These are phyloP conservation scores for Moniliophthora roreri DNA, from an alignment of 1,284 basidiomycete species.

Conservation along the genomic window DNA sequence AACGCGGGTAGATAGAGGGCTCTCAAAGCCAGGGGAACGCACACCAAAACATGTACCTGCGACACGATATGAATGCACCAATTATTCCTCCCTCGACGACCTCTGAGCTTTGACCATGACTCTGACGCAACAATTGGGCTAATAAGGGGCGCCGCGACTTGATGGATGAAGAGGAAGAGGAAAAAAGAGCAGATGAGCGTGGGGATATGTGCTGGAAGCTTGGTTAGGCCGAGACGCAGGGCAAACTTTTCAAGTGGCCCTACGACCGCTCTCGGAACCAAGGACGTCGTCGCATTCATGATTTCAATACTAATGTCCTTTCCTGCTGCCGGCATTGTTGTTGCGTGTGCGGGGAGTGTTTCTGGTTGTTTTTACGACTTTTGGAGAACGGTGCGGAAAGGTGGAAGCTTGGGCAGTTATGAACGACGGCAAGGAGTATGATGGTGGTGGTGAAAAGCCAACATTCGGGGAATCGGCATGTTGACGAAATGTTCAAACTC, in stretches of 20 bases:
- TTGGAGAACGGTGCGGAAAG: too few relatives aligned
- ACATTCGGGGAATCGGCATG: too few relatives aligned
- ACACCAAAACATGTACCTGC: constrained; percentile 50
- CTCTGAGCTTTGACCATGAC: not conserved
- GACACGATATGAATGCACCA: constrained; percentile 35
- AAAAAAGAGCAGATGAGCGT: constrained; percentile 8
- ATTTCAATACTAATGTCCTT: too few relatives aligned
- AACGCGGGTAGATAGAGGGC: constrained; percentile 39
- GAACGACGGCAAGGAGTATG: too few relatives aligned
- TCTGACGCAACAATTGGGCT: not conserved
- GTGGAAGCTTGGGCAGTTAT: too few relatives aligned
- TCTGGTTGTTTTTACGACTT: too few relatives aligned
- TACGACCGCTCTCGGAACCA: too few relatives aligned
- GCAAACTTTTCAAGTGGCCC: not conserved
- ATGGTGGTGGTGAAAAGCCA: too few relatives aligned
- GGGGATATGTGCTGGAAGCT: constrained; percentile 2
- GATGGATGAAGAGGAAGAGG: constrained; percentile 10
- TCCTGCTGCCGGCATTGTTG: too few relatives aligned
- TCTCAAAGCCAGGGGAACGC: constrained; percentile 49
- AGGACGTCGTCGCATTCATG: too few relatives aligned
- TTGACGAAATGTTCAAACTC: too few relatives aligned
- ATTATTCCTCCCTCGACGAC: constrained; percentile 8
- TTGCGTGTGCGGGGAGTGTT: too few relatives aligned
- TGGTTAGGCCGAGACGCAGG: constrained; percentile 9
- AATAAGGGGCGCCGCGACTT: constrained; percentile 7